phyloP scores from a whole-genome alignment of 2,329 filamentous ascomycete species.

The Huntiella bhutanensis region DNA sequence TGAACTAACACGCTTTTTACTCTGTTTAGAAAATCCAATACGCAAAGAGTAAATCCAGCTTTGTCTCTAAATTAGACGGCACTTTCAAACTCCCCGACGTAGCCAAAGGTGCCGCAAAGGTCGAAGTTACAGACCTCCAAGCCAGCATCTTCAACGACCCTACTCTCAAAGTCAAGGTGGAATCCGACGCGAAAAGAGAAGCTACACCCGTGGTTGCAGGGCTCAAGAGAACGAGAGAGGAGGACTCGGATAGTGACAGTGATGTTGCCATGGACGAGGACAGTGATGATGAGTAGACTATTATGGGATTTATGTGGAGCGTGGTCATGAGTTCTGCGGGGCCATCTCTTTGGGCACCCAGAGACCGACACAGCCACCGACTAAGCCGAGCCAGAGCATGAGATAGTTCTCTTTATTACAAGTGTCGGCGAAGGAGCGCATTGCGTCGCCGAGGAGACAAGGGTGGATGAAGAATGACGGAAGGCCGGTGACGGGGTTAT shows the following conservation, averaged over 20 bases:
- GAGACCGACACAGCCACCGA: slow-evolving; percentile 63
- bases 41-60: slow-evolving; percentile 73
- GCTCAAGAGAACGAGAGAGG: slow-evolving; percentile 53
- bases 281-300: slow-evolving; percentile 49
- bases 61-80: slow-evolving; percentile 78
- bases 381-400: slow-evolving; percentile 72
- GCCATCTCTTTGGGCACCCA: slow-evolving; percentile 56
- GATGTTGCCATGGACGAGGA: slow-evolving; percentile 53
- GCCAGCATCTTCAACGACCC: slow-evolving; percentile 64
- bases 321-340: slow-evolving; percentile 4
- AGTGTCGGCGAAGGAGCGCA: slow-evolving; percentile 38
- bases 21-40: slow-evolving; percentile 62
- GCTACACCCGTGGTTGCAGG: slow-evolving; percentile 34
- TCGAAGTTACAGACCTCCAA: slow-evolving; percentile 54
- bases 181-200: slow-evolving; percentile 19
- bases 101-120: slow-evolving; percentile 30
- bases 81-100: slow-evolving; percentile 55
- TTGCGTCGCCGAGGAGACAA: slow-evolving; percentile 68
- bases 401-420: slow-evolving; percentile 53
- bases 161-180: slow-evolving; percentile 19
- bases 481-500: slow-evolving; percentile 63
- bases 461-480: slow-evolving; percentile 86
- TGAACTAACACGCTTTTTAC: neutral
- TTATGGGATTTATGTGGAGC: neutral
- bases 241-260: slow-evolving; percentile 48